Base-by-base conservation (phyloP, 345 rosid species). In the Geranium rotundifolium region DNA sequence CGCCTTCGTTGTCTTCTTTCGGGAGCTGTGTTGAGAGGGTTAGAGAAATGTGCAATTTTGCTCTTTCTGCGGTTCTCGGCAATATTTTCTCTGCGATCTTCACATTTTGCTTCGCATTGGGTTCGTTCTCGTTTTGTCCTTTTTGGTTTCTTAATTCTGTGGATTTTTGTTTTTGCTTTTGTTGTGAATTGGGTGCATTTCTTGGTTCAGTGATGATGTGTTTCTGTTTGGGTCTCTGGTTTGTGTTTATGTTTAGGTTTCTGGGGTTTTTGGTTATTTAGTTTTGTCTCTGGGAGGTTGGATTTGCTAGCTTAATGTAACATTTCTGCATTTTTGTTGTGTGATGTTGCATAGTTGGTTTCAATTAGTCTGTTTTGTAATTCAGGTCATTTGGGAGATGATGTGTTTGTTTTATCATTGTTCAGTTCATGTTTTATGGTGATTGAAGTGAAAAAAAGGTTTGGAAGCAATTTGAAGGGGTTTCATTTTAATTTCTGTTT, bases 51-150 rank as follows among this genome's bases (percentile, higher is more conserved):
- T 83, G 74, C 77, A 75, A 73, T 68, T 86, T 85, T 70, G 91
- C 89, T 4, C 75, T 90, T 62, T 83, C 96, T 56, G 89, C 95
- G 29, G 74, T 88, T 60, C 66, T 90, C 17, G 97, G 97, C 19
- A 90, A 85, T 76, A 73, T 93, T 30, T 76, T 90, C 84, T 90
- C 95, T 7, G 97, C 97, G 59, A 81, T 93, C 83, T 81, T 93
- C 75, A 93, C 97, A 67, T 93, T 88, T 84, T 86, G 90, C 85
- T 93, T 93, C 75, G 97, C 99, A 0, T 71, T 88, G 73, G 99
- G 99, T 93, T 75, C 4, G 95, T 76, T 57, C 67, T 2, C 34
- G 18, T 61, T 54, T 27, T 55, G 7, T 16, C 39, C 1, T 4
- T 59, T 15, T n/a, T 60, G 29, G 61, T 56, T 29, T 39, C 29